These are phyloP conservation scores for Fusarium beomiforme DNA, from an alignment of 2,329 filamentous ascomycete species.

Conservation along the genomic window DNA sequence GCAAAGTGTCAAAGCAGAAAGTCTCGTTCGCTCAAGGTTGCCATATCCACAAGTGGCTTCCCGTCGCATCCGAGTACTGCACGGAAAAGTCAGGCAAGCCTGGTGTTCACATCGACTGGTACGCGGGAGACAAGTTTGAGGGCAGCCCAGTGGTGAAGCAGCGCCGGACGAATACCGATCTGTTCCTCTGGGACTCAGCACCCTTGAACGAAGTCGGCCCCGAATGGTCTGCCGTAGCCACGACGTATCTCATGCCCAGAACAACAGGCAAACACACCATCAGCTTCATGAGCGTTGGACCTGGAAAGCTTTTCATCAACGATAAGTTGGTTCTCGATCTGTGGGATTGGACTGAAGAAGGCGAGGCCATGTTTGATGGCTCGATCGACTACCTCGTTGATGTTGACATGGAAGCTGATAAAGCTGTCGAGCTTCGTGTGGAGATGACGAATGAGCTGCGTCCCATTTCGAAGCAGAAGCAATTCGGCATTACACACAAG, in stretches of 20 bases:
- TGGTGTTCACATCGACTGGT: conserved; percentile 73
- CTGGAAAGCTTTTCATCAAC: conserved; percentile 69
- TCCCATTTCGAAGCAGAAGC: conserved; percentile 67
- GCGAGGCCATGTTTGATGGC: conserved; percentile 77
- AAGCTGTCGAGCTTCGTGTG: conserved; percentile 65
- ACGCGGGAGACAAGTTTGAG: conserved; percentile 69
- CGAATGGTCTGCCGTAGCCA: conserved; percentile 72
- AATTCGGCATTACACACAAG: conserved; percentile 67
- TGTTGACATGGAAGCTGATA: conserved; percentile 66
- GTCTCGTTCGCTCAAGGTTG: conserved; percentile 62
- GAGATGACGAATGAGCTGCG: conserved; percentile 69
- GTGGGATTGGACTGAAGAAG: conserved; percentile 76
- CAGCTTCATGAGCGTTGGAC: conserved; percentile 74
- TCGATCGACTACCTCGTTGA: conserved; percentile 72
- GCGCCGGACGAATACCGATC: conserved; percentile 70
- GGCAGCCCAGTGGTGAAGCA: conserved; percentile 67
- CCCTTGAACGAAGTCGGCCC: conserved; percentile 68
- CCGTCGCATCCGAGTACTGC: conserved; percentile 42
- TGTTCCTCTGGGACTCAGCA: conserved; percentile 77
- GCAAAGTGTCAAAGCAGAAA: conserved; percentile 61
- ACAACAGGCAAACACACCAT: conserved; percentile 71
- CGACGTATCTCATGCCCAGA: conserved; percentile 66
- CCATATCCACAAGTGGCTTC: conserved; percentile 44
- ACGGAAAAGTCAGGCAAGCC: conserved; percentile 58
- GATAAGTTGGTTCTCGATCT: conserved; percentile 69